A percentile compares a stretch with the other conserved stretches of the same genome.
phyloP scores from a whole-genome alignment of 2,329 filamentous ascomycete genomes.

The Pyrenochaeta sp. region DNA sequence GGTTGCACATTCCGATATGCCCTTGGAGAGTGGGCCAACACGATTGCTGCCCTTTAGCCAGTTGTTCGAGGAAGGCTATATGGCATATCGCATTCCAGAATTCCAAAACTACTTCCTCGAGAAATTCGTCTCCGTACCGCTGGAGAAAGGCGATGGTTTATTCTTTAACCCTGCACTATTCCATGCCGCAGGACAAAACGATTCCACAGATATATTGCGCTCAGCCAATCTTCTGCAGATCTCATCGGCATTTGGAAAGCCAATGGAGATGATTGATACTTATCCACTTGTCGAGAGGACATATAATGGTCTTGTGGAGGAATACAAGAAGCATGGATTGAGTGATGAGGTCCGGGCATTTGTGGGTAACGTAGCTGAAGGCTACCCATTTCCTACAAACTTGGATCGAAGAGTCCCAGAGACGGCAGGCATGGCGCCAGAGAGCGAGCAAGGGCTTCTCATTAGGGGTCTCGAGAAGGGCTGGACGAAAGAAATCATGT shows the following conservation, averaged over 20 bases:
- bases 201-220: slow-evolving; percentile 57
- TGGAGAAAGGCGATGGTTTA: slow-evolving; percentile 66
- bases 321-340: slow-evolving; percentile 48
- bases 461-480: slow-evolving; percentile 54
- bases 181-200: slow-evolving; percentile 70
- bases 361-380: slow-evolving; percentile 63
- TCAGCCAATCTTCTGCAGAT: slow-evolving; percentile 70
- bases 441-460: slow-evolving; percentile 65
- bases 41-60: slow-evolving; percentile 69
- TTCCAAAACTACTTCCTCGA: slow-evolving; percentile 65
- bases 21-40: slow-evolving; percentile 66
- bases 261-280: slow-evolving; percentile 69
- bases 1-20: slow-evolving; percentile 70
- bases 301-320: slow-evolving; percentile 53
- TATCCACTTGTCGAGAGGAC: slow-evolving; percentile 57
- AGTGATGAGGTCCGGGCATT: slow-evolving; percentile 57
- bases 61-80: slow-evolving; percentile 64
- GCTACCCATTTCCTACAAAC: slow-evolving; percentile 71
- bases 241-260: slow-evolving; percentile 68
- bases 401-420: slow-evolving; percentile 65
- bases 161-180: slow-evolving; percentile 72
- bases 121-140: slow-evolving; percentile 61
- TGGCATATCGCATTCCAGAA: slow-evolving; percentile 63
- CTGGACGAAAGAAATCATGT: slow-evolving; percentile 51
- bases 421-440: slow-evolving; percentile 66